phyloP scores from a whole-genome alignment of 352 stramenopile species.

The Pythium coloratum region DNA sequence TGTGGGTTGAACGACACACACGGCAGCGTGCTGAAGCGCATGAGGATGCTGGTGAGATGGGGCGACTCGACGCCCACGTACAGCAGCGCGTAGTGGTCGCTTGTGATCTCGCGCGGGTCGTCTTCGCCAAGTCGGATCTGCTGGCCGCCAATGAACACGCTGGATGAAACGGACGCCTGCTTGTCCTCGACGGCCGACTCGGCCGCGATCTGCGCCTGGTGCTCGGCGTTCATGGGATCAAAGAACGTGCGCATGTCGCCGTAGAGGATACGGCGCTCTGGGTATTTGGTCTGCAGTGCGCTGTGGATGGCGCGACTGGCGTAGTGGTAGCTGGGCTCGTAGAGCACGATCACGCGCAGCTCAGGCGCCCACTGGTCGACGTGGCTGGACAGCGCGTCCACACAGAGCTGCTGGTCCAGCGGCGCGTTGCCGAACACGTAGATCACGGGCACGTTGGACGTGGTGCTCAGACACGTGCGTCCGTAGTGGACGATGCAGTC shows the following conservation, averaged over 20 bases:
- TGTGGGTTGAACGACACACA: constrained; percentile 77
- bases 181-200: not conserved
- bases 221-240: constrained; percentile 39
- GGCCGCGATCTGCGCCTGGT: constrained; percentile 15
- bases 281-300: constrained; percentile 38
- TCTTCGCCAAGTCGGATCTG: constrained; percentile 38
- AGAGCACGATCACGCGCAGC: constrained; percentile 87
- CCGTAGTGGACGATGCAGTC: constrained; percentile 96
- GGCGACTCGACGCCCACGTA: constrained; percentile 79
- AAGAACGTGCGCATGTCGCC: constrained; percentile 76
- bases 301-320: constrained; percentile 54
- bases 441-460: constrained; percentile 84
- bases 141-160: constrained; percentile 60
- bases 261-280: constrained; percentile 47
- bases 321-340: constrained; percentile 91
- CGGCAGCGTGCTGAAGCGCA: constrained; percentile 67
- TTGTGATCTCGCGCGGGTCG: constrained; percentile 31
- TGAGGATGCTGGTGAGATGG: constrained; percentile 81
- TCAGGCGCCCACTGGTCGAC: constrained; percentile 33
- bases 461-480: constrained; percentile 90
- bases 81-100: constrained; percentile 46
- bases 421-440: constrained; percentile 88
- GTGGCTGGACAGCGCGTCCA: constrained; percentile 35
- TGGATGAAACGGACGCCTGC: not conserved
- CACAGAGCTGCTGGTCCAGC: constrained; percentile 62